phyloP scores from a whole-genome alignment of 805 yeast species.

The Saccharomycopsis amapae region DNA sequence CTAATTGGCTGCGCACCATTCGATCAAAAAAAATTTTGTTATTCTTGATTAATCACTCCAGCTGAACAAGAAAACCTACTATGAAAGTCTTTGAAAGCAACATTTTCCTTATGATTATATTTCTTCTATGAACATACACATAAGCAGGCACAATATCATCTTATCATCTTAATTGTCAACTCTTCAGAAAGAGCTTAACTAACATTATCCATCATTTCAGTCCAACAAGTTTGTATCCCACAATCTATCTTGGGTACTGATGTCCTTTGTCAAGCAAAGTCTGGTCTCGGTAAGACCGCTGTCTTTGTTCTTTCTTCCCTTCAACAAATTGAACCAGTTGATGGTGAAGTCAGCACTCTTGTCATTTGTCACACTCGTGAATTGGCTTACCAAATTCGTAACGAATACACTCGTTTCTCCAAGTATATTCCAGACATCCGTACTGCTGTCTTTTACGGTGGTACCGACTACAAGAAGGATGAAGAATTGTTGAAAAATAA shows the following conservation, averaged over 20 bases:
- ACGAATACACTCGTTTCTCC: slow-evolving; percentile 95
- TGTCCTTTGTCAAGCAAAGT: slow-evolving; percentile 97
- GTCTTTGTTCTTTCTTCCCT: slow-evolving; percentile 92
- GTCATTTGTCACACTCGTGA: slow-evolving; percentile 98
- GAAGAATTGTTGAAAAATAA: slow-evolving; percentile 82
- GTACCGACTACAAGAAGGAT: slow-evolving; percentile 80
- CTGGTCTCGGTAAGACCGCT: slow-evolving; percentile 99
- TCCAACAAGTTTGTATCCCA: slow-evolving; percentile 97
- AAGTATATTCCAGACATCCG: slow-evolving; percentile 97
- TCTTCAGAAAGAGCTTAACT: no score
- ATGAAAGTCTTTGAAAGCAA: no score
- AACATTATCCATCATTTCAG: no score
- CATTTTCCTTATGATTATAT: no score
- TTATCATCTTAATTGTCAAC: no score
- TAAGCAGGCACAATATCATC: no score
- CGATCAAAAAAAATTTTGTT: no score
- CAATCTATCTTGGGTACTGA: slow-evolving; percentile 97
- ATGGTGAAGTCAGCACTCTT: slow-evolving; percentile 91
- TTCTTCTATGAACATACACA: no score
- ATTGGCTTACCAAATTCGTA: slow-evolving; percentile 95
- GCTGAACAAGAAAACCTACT: no score
- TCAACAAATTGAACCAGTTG: slow-evolving; percentile 95
- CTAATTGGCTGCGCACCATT: no score
- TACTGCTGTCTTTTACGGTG: slow-evolving; percentile 97
- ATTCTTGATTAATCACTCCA: no score